A percentile compares a stretch with the other conserved stretches of the same genome.
Conservation (phyloP, 371 early-diverging fungal genomes). For the Zancudomyces culisetae region DNA sequence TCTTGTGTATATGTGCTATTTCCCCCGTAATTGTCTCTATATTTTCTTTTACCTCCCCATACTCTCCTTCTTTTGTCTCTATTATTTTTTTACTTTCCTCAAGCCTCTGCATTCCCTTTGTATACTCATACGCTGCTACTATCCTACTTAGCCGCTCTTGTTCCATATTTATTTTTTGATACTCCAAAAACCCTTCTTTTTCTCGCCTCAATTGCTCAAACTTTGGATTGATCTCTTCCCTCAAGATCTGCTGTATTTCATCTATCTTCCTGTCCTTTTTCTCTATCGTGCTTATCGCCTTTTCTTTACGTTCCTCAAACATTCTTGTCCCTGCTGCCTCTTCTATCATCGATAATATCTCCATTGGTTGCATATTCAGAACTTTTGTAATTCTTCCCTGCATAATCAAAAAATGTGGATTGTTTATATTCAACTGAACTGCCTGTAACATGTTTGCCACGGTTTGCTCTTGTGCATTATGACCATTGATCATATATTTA, state of each 20-base stretch:
- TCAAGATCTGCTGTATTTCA: conserved; percentile 66
- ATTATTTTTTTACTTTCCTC: not conserved
- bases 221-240: conserved; percentile 86
- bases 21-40: conserved; percentile 27
- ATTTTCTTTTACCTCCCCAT: conserved; percentile 6
- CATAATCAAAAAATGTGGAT: conserved; percentile 97
- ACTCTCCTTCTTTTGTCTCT: not conserved
- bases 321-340: conserved; percentile 97
- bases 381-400: conserved; percentile 98
- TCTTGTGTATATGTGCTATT: conserved; percentile 24
- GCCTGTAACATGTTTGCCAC: conserved; percentile 87
- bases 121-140: conserved; percentile 67
- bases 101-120: conserved; percentile 6
- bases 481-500: conserved; percentile 93
- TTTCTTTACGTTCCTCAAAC: conserved; percentile 95
- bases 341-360: conserved; percentile 93
- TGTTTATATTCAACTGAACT: conserved; percentile 93
- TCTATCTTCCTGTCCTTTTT: conserved; percentile 93
- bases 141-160: conserved; percentile 59
- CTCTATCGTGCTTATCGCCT: conserved; percentile 78
- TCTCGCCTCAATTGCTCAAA: conserved; percentile 75
- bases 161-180: conserved; percentile 76
- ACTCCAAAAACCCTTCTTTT: conserved; percentile 79
- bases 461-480: conserved; percentile 72
- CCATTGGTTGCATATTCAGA: conserved; percentile 95